Evolutionary conservation across 345 rosid species (phyloP).

Genomic region (Citrus unshiu): DNA sequence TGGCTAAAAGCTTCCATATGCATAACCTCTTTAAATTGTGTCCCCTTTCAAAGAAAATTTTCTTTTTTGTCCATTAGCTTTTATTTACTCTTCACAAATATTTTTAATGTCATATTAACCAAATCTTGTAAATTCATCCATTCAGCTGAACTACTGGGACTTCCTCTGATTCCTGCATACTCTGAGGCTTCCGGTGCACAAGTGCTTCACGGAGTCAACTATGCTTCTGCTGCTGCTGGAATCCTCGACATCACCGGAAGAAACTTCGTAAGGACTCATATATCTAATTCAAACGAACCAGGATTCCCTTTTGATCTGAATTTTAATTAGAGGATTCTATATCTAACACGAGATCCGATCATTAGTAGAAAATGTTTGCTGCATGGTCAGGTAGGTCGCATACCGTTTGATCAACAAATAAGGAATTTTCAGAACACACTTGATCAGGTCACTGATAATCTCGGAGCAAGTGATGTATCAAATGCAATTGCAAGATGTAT

Average conservation of each 20-base stretch:
- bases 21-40: neutral
- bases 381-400: constrained; percentile 50
- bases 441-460: constrained; percentile 54
- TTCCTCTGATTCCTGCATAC: constrained; percentile 59
- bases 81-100: neutral
- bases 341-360: neutral
- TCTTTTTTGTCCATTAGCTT: neutral
- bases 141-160: too few species aligned
- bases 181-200: constrained; percentile 75
- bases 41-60: neutral
- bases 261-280: constrained; percentile 61
- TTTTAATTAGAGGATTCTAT: neutral
- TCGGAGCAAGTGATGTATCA: constrained; percentile 54
- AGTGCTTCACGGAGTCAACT: constrained; percentile 81
- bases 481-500: constrained; percentile 50
- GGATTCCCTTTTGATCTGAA: neutral
- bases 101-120: neutral
- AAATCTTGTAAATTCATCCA: constrained; percentile 1
- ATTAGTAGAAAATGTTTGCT: neutral
- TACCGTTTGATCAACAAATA: constrained; percentile 81
- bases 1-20: neutral
- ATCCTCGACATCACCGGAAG: constrained; percentile 85
- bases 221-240: constrained; percentile 96
- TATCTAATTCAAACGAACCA: neutral
- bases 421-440: constrained; percentile 72